Evolutionary conservation across 257 asterid species (phyloP), one percentile per base, ranked within the genome.

Genomic region (Solanum sejunctum): DNA sequence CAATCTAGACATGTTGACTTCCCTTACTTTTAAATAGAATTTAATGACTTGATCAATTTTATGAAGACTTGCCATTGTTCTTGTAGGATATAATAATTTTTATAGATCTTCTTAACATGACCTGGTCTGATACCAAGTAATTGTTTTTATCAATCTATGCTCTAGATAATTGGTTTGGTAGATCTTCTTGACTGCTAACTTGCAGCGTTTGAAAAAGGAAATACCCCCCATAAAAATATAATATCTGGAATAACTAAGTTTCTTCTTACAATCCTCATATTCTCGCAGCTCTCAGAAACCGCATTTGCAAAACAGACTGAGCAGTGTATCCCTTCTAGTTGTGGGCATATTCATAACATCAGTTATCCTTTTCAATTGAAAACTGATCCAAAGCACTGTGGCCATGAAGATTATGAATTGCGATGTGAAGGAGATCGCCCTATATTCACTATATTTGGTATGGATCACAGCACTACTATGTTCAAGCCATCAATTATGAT

Each of bases 401-500:
- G 87, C 17, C 10, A 11, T 36, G 3, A 77, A 8, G 4, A 28
- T 12, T 75, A 56, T 54, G 71, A 56, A 56, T 77, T 84, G 26
- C 15, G 51, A 21, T 84, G 86, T 8, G 66, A 84, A 78, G 70
- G 70, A 12, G 3, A 61, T 63, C 57, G 3, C 5, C 0, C 80
- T 3, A 54, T 85, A 9, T 47, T 73, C 3, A 67, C 60, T 2
- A 72, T 43, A 1, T 10, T 0, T 21, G 67, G 67, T 9, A 60
- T 60, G 17, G 21, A 32, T 32, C 75, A 12, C 8, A 0, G 12
- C 72, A 84, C 43, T 89, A 84, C 57, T 69, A 36, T 16, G 90
- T 88, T 3, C 85, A 52, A 78, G 72, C 88, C 15, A 88, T 89
- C 83, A 83, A 86, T 85, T 88, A 86, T 45, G 3, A 15, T 10